Evolutionary conservation across 2,329 filamentous ascomycete genomes (phyloP).

Genomic region (Chaetomium strumarium): DNA sequence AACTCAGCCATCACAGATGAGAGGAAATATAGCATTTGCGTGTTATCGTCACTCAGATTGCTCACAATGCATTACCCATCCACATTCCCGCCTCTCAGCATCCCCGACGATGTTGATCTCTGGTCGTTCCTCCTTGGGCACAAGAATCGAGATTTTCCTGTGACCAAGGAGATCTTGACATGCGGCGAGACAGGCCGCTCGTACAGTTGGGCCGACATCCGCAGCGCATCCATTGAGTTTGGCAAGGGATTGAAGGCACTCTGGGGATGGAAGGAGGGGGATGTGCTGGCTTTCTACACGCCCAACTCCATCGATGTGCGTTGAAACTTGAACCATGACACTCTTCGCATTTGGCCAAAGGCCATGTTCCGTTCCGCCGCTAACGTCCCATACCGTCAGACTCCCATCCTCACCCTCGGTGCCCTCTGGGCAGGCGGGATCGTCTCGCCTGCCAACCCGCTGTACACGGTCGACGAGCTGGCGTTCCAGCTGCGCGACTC

Average conservation of each 20-base stretch:
- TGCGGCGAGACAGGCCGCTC: constrained; percentile 62
- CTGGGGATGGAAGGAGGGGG: constrained; percentile 75
- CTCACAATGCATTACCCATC: constrained; percentile 67
- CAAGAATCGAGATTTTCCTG: constrained; percentile 30
- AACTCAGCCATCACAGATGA: background rate
- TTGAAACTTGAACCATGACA: too few relatives aligned
- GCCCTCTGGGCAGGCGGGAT: constrained; percentile 77
- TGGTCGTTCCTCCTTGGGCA: constrained; percentile 72
- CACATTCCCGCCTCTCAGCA: constrained; percentile 55
- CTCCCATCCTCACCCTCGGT: constrained; percentile 69
- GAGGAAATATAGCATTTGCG: too few relatives aligned
- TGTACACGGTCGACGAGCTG: constrained; percentile 78
- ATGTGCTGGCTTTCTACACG: constrained; percentile 76
- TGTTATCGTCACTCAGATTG: background rate
- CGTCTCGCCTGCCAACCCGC: constrained; percentile 80
- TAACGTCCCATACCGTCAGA: constrained; percentile 29
- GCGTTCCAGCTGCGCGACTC: constrained; percentile 78
- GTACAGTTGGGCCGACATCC: constrained; percentile 67
- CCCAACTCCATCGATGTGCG: constrained; percentile 71
- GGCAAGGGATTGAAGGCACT: constrained; percentile 69
- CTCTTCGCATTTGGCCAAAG: background rate
- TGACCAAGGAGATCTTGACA: constrained; percentile 62
- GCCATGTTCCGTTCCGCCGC: background rate
- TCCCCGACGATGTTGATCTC: constrained; percentile 65
- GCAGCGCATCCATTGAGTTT: constrained; percentile 63